Conservation (phyloP, 495 filamentous ascomycete genomes). For the Corynascus novoguineensis region DNA sequence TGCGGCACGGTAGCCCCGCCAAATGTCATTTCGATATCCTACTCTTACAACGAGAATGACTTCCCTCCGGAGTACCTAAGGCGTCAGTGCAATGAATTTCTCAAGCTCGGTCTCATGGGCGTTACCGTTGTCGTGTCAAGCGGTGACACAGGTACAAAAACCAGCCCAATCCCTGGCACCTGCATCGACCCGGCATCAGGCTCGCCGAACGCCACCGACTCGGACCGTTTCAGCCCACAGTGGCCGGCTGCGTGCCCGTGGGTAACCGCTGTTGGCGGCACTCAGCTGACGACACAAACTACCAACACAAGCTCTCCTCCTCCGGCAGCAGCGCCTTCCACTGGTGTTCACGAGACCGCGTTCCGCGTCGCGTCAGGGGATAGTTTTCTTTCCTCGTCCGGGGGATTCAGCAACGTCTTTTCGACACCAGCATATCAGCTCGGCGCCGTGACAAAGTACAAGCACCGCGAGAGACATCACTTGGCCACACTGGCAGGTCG, state of each 20-base stretch:
- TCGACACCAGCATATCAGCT: slow-evolving; percentile 52
- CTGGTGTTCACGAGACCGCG: no score
- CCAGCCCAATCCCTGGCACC: no score
- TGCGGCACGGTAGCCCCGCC: slow-evolving; percentile 47
- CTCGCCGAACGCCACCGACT: no score
- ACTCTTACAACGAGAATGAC: slow-evolving; percentile 28
- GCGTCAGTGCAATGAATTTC: slow-evolving; percentile 36
- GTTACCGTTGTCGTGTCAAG: slow-evolving; percentile 52
- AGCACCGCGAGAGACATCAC: background rate
- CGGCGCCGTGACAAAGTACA: slow-evolving; percentile 44
- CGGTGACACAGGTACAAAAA: slow-evolving; percentile 53
- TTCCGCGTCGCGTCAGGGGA: no score
- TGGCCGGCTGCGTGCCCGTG: slow-evolving; percentile 26
- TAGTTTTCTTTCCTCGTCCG: no score
- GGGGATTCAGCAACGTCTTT: slow-evolving; percentile 65
- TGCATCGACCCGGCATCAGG: no score
- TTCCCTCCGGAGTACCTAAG: slow-evolving; percentile 23
- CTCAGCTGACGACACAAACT: background rate
- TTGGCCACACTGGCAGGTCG: background rate
- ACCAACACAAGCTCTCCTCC: no score
- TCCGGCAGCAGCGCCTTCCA: no score
- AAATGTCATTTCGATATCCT: slow-evolving; percentile 33
- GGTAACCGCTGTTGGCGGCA: slow-evolving; percentile 28
- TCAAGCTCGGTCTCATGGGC: slow-evolving; percentile 60
- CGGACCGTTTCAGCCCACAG: slow-evolving; percentile 20